Evolutionary conservation across 805 yeast genomes (phyloP).

Genomic region (Suhomyces sp.): DNA sequence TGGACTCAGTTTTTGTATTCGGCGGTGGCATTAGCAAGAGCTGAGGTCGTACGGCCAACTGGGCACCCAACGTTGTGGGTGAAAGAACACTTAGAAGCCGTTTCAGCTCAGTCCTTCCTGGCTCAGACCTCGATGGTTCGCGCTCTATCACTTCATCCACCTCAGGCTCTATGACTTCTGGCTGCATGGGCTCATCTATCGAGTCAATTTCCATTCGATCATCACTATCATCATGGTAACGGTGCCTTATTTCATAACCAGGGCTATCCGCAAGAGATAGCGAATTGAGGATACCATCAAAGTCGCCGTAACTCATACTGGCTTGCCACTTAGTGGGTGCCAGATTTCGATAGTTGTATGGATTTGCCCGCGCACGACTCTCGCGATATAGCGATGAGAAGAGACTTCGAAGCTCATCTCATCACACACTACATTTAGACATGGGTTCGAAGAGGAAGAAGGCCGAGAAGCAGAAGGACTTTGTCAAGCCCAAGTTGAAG

Average conservation of each 20-base stretch:
- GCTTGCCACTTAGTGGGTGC: neutral
- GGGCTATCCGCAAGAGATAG: conserved; percentile 23
- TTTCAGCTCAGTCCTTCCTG: conserved; percentile 2
- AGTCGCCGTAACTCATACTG: conserved; percentile 9
- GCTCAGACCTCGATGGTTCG: neutral
- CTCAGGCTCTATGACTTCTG: neutral
- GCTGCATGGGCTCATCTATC: neutral
- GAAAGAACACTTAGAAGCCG: conserved; percentile 21
- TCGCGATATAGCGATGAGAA: neutral
- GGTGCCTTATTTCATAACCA: neutral
- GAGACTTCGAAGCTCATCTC: neutral
- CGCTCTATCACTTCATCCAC: neutral
- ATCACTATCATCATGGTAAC: conserved; percentile 6
- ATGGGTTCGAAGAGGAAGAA: conserved; percentile 49
- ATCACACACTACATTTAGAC: neutral
- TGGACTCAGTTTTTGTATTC: neutral
- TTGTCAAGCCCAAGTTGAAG: conserved; percentile 70
- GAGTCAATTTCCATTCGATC: conserved; percentile 19
- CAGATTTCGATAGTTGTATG: neutral
- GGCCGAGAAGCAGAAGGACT: conserved; percentile 68
- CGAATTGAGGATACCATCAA: conserved; percentile 22
- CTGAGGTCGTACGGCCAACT: conserved; percentile 31
- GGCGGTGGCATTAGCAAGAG: neutral
- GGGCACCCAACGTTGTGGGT: conserved; percentile 43
- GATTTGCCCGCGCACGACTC: neutral